These are phyloP conservation scores for Phoma sp. DNA, from an alignment of 2,329 filamentous ascomycete genomes.

Conservation along the genomic window DNA sequence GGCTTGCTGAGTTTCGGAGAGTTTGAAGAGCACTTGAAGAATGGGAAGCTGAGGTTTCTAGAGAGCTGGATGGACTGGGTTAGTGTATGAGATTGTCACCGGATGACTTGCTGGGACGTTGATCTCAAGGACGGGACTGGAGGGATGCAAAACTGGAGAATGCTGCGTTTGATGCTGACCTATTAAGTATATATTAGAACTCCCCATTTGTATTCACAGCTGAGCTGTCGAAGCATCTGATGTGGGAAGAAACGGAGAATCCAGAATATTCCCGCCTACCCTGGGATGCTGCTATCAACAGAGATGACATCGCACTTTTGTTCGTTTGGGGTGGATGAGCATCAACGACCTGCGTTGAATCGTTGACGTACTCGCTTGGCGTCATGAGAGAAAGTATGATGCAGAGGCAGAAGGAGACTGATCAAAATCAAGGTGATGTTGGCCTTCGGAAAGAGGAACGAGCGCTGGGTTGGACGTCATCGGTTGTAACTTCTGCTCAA, in stretches of 20 bases:
- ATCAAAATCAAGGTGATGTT: neutral
- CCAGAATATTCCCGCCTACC: too few species aligned
- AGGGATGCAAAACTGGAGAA: neutral
- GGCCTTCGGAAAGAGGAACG: neutral
- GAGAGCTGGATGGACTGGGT: conserved; percentile 88
- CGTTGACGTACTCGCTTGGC: too few species aligned
- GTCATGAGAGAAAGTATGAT: too few species aligned
- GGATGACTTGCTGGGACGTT: too few species aligned
- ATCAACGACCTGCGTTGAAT: neutral
- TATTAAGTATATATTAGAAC: too few species aligned
- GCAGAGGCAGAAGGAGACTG: too few species aligned
- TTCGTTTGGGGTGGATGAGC: neutral
- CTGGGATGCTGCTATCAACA: too few species aligned
- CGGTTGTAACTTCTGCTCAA: neutral
- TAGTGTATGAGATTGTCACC: conserved; percentile 40
- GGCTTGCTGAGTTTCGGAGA: conserved; percentile 80
- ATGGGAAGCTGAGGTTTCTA: conserved; percentile 73
- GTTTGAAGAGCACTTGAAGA: conserved; percentile 75
- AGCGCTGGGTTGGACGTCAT: neutral
- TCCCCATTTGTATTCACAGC: too few species aligned
- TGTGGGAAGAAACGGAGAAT: too few species aligned
- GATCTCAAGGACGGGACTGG: neutral
- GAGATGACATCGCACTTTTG: too few species aligned
- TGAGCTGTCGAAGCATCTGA: too few species aligned
- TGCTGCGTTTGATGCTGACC: too few species aligned